Base-by-base conservation (phyloP, 495 filamentous ascomycete species). In the Penicillium atrosanguineum region DNA sequence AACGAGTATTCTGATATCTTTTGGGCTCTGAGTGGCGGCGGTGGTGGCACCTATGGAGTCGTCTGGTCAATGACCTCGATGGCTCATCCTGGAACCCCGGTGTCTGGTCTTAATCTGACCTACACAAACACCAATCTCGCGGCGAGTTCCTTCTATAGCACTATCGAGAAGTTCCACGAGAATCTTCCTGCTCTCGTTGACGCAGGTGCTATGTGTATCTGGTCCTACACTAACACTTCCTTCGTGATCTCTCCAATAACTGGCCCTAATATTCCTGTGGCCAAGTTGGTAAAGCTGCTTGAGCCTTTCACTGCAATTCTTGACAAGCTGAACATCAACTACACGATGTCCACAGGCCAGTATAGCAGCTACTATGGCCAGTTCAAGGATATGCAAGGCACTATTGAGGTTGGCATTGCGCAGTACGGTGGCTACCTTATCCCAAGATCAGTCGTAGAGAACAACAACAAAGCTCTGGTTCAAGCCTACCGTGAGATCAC, bases 11-110 rank as follows among this genome's bases (percentile, higher is more conserved):
- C 65, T 0, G 86, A 87, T 53, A 58, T 88, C 3, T 87, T 83
- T 63, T 87, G 82, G 83, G 85, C 85, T 2, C 68, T 87, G 47
- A 69, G 78, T n/a, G 85, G 85, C 0, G 84, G 85, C 7, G 84
- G 84, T 15, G 82, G 75, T 14, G 81, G 81, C 11, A 83, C 81
- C 1, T 86, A 80, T 31, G 84, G 79, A 8, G 73, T 86, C 29
- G 69, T 86, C n/a, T 76, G 74, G 25, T 79, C 75, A 0, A 69
- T 77, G 36, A 85, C 82, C 0, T 49, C 58, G 7, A 70, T 65
- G 43, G 63, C 66, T 0, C 59, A 75, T 49, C 52, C 57, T 0
- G 83, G 82, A 49, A 65, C 50, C 7, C 50, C 18, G 3, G 59
- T 53, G 9, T 41, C 51, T 16, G 55, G 62, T 12, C 64, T 58